Evolutionary conservation across 148 eudicot species (phyloP).

Genomic region (Nepenthes mirabilis): DNA sequence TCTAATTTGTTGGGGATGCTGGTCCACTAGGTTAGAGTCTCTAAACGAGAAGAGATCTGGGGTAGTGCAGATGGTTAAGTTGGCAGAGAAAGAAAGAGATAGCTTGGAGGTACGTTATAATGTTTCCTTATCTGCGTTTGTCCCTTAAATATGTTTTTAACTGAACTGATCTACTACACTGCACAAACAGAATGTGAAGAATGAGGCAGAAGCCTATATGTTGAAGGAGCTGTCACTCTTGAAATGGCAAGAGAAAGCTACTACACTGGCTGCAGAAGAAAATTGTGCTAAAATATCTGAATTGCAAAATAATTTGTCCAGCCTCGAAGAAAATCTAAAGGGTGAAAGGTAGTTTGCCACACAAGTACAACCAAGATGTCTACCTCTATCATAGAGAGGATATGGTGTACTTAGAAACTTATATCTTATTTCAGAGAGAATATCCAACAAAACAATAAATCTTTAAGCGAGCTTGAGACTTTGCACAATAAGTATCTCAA

Average conservation of each 20-base stretch:
- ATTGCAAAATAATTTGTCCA: conserved; percentile 42
- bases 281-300: conserved; percentile 37
- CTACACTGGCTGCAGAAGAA: conserved; percentile 69
- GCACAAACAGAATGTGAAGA: conserved; percentile 56
- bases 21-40: conserved; percentile 50
- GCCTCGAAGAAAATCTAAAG: conserved; percentile 57
- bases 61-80: conserved; percentile 95
- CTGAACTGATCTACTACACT: not conserved
- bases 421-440: conserved; percentile 45
- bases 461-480: conserved; percentile 71
- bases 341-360: conserved; percentile 42
- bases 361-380: not conserved
- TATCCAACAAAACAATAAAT: conserved; percentile 43
- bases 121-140: not conserved
- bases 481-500: conserved; percentile 61
- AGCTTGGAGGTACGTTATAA: conserved; percentile 53
- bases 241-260: conserved; percentile 95
- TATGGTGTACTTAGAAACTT: not conserved
- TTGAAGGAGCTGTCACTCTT: conserved; percentile 66
- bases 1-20: not conserved
- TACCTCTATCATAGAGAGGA: not conserved
- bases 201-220: conserved; percentile 95
- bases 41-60: conserved; percentile 87
- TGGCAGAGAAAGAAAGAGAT: conserved; percentile 96
- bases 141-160: not conserved